Evolutionary conservation across 495 filamentous ascomycete species (phyloP), one percentile per base, ranked within the genome.

Genomic region (Glarea lozoyensis): DNA sequence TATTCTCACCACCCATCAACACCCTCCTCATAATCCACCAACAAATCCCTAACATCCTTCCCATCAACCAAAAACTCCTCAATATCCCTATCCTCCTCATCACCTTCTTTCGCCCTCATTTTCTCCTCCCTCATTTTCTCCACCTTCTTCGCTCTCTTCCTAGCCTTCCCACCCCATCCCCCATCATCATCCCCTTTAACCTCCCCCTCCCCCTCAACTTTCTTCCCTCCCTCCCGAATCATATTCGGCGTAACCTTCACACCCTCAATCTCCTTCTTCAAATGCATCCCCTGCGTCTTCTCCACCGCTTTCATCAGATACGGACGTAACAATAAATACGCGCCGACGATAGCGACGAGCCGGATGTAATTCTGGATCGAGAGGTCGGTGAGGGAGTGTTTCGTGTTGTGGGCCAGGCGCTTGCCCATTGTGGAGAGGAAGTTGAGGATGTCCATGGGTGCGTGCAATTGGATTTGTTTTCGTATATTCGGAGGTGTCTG

Each of bases 41-140:
- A 63, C 53, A 79, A 76, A 55, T 86, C 78, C 68, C 77, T 71
- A 55, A 89, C 75, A 54, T 81, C 81, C 56, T 75, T 80, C 40
- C 80, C 73, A 53, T 82, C 80, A n/a, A 79, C 67, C 61, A 88
- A 63, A 53, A 79, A 76, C 56, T 86, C 78, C 68, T 77, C 70
- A 55, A 89, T 75, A 54, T 81, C 81, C 56, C 74, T 80, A 41
- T 81, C 73, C 53, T 82, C 80, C 29, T 79, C 60, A 50, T 79
- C 43, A 18, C 67, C 64, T 29, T 72, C 59, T 6, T 63, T 59
- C 46, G 66, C 63, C 2, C 60, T 63, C 1, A 64, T 50, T 34
- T 65, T 59, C 59, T 62, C 61, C 16, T 69, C 79, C 59, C 61
- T 73, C 53, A 46, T 79, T 24, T 69, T 67, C 32, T 72, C 45